Percentiles rank a stretch among this genome's conserved stretches.
Conservation (phyloP, 2,329 filamentous ascomycete genomes). For the Sporothrix brasiliensis region DNA sequence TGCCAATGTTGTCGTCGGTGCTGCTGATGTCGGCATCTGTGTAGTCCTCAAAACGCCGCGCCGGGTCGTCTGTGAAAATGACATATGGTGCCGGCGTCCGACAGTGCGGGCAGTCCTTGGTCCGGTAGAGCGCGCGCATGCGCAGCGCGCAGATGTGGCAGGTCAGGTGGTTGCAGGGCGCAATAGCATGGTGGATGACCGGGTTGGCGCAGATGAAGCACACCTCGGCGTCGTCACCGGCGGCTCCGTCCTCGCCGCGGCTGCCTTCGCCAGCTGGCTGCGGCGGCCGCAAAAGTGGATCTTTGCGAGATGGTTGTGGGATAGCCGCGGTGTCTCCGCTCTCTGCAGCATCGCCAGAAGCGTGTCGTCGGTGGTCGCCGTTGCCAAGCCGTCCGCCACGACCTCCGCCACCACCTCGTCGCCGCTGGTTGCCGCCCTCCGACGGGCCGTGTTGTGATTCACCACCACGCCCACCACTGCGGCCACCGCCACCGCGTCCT, state of each 20-base stretch:
- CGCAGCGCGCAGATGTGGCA: slow-evolving; percentile 95
- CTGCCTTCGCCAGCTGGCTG: slow-evolving; percentile 24
- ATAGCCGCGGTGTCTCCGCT: not conserved
- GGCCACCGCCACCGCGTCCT: slow-evolving; percentile 27
- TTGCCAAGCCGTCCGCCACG: slow-evolving; percentile 12
- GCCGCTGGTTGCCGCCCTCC: not conserved
- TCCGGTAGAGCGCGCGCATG: slow-evolving; percentile 93
- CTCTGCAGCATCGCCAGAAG: slow-evolving; percentile 2
- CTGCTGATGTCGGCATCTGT: slow-evolving; percentile 70
- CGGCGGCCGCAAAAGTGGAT: slow-evolving; percentile 16
- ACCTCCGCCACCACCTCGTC: not conserved
- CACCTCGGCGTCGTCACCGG: slow-evolving; percentile 66
- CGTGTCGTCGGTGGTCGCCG: slow-evolving; percentile 9
- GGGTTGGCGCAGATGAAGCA: slow-evolving; percentile 98
- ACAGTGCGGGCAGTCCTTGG: slow-evolving; percentile 94
- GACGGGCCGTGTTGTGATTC: not conserved
- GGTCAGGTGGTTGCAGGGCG: slow-evolving; percentile 93
- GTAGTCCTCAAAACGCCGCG: slow-evolving; percentile 87
- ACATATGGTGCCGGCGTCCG: slow-evolving; percentile 77
- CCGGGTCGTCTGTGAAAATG: slow-evolving; percentile 84
- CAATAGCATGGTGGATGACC: slow-evolving; percentile 82
- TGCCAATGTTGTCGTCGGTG: slow-evolving; percentile 82
- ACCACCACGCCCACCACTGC: slow-evolving; percentile 20
- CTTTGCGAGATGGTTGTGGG: slow-evolving; percentile 22
- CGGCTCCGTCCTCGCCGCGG: slow-evolving; percentile 30